phyloP scores from a whole-genome alignment of 768 basidiomycete species.

The Hemileccinum impolitum region DNA sequence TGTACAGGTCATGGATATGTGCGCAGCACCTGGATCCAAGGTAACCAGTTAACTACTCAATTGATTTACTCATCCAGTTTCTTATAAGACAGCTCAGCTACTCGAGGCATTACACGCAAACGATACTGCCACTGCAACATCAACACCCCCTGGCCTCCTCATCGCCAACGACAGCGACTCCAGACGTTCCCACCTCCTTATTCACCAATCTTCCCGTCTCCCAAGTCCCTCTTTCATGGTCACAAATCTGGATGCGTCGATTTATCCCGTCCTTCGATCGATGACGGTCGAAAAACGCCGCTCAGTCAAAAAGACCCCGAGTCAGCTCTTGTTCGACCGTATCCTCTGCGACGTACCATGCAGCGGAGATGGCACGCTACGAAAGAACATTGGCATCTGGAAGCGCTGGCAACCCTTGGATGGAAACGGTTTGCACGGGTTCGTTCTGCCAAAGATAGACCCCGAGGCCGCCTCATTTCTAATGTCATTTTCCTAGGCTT shows the following conservation, averaged over 20 bases:
- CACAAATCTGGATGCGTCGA: conserved; percentile 93
- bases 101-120: conserved; percentile 91
- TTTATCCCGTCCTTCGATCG: conserved; percentile 63
- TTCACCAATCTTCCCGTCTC: conserved; percentile 94
- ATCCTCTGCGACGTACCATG: conserved; percentile 98
- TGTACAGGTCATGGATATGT: conserved; percentile 87
- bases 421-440: conserved; percentile 90
- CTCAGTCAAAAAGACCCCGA: conserved; percentile 36
- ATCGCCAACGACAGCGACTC: conserved; percentile 95
- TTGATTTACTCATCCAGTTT: neutral
- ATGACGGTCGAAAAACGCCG: conserved; percentile 24
- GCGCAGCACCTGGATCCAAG: conserved; percentile 97
- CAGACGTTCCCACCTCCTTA: conserved; percentile 92
- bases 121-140: conserved; percentile 58
- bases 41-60: conserved; percentile 32
- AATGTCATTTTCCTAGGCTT: conserved; percentile 48
- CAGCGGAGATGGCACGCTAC: conserved; percentile 92
- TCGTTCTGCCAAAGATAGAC: conserved; percentile 21
- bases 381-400: conserved; percentile 97
- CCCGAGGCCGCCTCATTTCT: neutral
- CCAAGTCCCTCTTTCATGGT: conserved; percentile 92
- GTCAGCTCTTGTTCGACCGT: conserved; percentile 78
- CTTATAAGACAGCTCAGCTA: conserved; percentile 80
- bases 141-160: conserved; percentile 78
- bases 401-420: conserved; percentile 85